A percentile compares a stretch with the other conserved stretches of the same genome.
Conservation (phyloP, 2,329 filamentous ascomycete genomes). For the Dothistroma septosporum region DNA sequence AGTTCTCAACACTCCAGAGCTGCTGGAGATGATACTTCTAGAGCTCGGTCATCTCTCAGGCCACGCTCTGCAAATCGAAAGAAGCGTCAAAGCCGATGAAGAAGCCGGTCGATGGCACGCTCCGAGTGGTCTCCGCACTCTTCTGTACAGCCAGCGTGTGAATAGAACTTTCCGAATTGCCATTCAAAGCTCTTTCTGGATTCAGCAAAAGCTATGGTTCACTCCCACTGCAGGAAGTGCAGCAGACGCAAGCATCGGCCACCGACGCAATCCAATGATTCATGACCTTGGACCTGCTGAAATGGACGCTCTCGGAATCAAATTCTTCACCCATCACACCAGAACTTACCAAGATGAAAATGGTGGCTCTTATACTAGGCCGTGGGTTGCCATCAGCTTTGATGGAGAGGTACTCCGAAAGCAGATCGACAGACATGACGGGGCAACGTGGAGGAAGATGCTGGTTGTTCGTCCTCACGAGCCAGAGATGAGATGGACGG, state of each 20-base stretch:
- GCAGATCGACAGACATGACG: not conserved
- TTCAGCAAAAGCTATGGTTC: slow-evolving; percentile 1
- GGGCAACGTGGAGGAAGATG: not conserved
- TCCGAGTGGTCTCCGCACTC: not conserved
- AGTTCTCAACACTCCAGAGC: slow-evolving; percentile 3
- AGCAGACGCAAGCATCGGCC: not conserved
- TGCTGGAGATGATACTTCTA: slow-evolving; percentile 1
- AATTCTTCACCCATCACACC: slow-evolving; percentile 2
- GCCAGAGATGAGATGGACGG: slow-evolving; percentile 3
- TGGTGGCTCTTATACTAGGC: not conserved
- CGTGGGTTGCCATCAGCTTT: slow-evolving; percentile 1
- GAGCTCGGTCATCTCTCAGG: not conserved
- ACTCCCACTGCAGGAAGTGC: not conserved
- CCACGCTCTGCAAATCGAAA: not conserved
- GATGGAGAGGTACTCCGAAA: not conserved
- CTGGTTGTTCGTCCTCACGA: not conserved
- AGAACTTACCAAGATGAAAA: not conserved
- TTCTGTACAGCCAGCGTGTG: not conserved
- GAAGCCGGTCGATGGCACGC: not conserved
- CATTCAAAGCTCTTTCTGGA: not conserved
- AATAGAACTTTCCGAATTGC: not conserved
- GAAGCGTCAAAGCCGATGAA: not conserved
- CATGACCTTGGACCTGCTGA: not conserved
- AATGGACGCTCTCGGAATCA: not conserved
- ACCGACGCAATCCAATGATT: slow-evolving; percentile 1